Base-by-base conservation (phyloP, 345 rosid genomes). In the Boechera divaricarpa region DNA sequence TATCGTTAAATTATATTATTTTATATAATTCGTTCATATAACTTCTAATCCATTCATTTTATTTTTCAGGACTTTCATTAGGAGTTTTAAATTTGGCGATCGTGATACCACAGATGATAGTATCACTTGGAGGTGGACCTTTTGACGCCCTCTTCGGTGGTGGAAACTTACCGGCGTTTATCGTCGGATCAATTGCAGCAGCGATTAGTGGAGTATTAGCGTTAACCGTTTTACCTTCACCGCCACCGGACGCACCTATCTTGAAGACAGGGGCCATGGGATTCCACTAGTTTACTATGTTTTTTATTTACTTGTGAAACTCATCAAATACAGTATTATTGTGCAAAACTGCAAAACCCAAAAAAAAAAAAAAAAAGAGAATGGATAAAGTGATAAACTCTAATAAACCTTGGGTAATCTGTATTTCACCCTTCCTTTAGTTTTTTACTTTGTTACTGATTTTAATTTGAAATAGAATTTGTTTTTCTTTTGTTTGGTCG, bases 1-100 rank as follows among this genome's bases (percentile, higher is more conserved):
- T 13, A 45, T 1, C 6, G 16, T 45, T 45, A 5, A 13, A 45
- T 13, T 45, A 12, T 42, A 42, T 13, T 4, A 11, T n/a, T 42
- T 42, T 42, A 42, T 42, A 13, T 42, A 42, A 12, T 42, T 6
- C n/a, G 6, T 42, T 11, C 13, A 41, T 10, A 10, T 39, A 39
- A 39, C 44, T 33, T 33, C 7, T 33, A 33, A 33, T 1, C 36
- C 36, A 33, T 35, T 38, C 11, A 38, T 39, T 39, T 39, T 39
- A 10, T 39, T 39, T 39, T 9, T 10, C 70, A 94, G 97, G 97
- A n/a, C 97, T 94, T 77, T 92, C 98, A 0, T 56, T 92, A 56
- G 97, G 97, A 33, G 90, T 94, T 69, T 81, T 94, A 26, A 94
- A 94, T 83, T 78, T 90, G 57, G 88, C 97, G 5, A 88, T 94